A percentile compares a stretch with the other conserved stretches of the same genome.
Evolutionary conservation across 164 flowering plant genomes (phyloP).

Genomic region (Sedum album): DNA sequence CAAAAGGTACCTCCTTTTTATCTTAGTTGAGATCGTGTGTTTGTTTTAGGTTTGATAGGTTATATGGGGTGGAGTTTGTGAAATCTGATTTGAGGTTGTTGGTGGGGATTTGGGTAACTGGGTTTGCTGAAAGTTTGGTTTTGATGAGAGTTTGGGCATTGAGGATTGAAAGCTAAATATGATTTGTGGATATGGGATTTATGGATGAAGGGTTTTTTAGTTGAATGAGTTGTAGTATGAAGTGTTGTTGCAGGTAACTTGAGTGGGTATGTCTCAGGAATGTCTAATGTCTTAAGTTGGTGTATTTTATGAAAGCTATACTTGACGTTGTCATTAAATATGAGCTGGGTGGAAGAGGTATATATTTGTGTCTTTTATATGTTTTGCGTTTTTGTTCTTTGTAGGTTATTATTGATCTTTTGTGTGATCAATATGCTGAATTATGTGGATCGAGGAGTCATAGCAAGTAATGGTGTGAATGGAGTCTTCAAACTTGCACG

Average conservation of each 20-base stretch:
- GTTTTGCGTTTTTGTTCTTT: conserved; percentile 8
- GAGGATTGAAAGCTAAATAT: background rate
- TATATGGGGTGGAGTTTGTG: too few relatives aligned
- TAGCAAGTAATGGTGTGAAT: conserved; percentile 98
- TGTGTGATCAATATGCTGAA: conserved; percentile 80
- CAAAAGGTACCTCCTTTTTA: conserved; percentile 19
- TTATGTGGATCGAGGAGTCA: conserved; percentile 90
- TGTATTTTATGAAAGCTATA: too few relatives aligned
- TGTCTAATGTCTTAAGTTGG: too few relatives aligned
- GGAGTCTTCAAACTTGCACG: conserved; percentile 62
- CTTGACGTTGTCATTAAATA: background rate
- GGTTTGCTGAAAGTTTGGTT: background rate
- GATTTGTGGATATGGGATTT: too few relatives aligned
- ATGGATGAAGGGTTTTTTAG: background rate
- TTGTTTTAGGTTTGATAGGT: background rate
- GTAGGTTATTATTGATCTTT: conserved; percentile 73
- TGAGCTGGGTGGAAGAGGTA: background rate
- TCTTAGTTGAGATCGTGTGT: background rate
- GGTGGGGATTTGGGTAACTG: background rate
- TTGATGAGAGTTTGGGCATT: background rate
- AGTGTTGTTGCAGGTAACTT: too few relatives aligned
- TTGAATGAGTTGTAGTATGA: too few relatives aligned
- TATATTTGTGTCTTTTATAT: background rate
- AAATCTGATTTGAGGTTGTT: background rate
- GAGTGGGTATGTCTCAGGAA: too few relatives aligned